A percentile compares a stretch with the other conserved stretches of the same genome.
Conservation (phyloP, 2,329 filamentous ascomycete species). For the Cladophialophora carrionii region DNA sequence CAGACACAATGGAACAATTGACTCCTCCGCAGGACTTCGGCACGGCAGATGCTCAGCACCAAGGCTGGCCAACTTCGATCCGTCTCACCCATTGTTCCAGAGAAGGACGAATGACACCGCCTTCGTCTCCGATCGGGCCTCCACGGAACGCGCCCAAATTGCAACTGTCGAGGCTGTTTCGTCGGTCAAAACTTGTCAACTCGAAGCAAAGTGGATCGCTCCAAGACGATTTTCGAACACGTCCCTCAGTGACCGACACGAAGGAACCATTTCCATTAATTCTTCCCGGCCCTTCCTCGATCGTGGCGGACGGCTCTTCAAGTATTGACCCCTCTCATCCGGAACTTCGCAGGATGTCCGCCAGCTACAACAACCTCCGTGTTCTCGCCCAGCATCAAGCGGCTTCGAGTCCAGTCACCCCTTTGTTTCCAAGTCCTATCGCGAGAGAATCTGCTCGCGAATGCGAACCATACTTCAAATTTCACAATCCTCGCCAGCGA, state of each 20-base stretch:
- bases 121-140: conserved; percentile 14
- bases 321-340: not conserved
- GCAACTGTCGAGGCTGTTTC: conserved; percentile 30
- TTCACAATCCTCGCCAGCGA: conserved; percentile 14
- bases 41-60: not conserved
- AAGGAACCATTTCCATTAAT: conserved; percentile 20
- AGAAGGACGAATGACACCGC: conserved; percentile 26
- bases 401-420: conserved; percentile 12
- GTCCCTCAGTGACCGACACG: conserved; percentile 13
- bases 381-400: conserved; percentile 19
- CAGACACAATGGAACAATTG: conserved; percentile 21
- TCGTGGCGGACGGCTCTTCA: conserved; percentile 8
- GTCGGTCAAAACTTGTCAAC: conserved; percentile 20
- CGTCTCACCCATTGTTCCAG: conserved; percentile 20
- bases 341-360: conserved; percentile 29
- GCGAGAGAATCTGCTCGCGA: not conserved
- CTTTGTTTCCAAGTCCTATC: conserved; percentile 32
- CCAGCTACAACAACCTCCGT: conserved; percentile 29
- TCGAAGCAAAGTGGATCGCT: conserved; percentile 11
- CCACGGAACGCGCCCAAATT: conserved; percentile 12
- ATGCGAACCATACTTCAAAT: conserved; percentile 15
- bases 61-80: conserved; percentile 9
- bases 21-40: not conserved
- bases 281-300: conserved; percentile 17
- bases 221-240: conserved; percentile 11